Percentiles rank a stretch among this genome's conserved stretches.
These are phyloP conservation scores for Hypholoma sublateritium DNA, from an alignment of 768 basidiomycete species.

Conservation along the genomic window DNA sequence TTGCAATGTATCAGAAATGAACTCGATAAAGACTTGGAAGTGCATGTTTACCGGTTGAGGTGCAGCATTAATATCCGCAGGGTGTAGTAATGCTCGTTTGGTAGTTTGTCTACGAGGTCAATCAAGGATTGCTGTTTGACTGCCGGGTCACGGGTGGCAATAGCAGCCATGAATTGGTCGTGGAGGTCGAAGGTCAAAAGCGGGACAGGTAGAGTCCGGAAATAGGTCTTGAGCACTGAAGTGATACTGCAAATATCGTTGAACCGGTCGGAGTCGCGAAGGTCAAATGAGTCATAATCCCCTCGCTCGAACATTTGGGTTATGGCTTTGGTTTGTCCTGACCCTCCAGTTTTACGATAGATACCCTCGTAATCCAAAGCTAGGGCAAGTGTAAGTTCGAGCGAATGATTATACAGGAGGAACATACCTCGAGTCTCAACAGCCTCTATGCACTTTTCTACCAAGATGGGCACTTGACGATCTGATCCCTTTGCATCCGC, in stretches of 20 bases:
- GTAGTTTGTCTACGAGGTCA: conserved; percentile 74
- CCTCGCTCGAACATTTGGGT: conserved; percentile 94
- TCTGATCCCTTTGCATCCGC: conserved; percentile 61
- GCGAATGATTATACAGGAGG: neutral
- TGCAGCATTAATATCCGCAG: conserved; percentile 83
- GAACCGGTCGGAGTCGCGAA: conserved; percentile 84
- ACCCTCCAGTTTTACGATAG: conserved; percentile 96
- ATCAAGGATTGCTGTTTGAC: conserved; percentile 60
- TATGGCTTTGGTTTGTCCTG: conserved; percentile 88
- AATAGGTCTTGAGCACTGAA: conserved; percentile 94
- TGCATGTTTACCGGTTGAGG: conserved; percentile 67
- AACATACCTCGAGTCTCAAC: conserved; percentile 78
- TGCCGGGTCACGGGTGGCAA: conserved; percentile 62
- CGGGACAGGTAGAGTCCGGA: conserved; percentile 89
- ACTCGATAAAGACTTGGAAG: neutral
- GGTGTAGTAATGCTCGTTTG: conserved; percentile 86
- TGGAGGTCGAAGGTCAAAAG: conserved; percentile 90
- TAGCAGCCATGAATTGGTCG: conserved; percentile 82
- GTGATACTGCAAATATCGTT: conserved; percentile 98
- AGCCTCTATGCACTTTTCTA: conserved; percentile 94
- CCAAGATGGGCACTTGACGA: conserved; percentile 78
- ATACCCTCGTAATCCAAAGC: conserved; percentile 97
- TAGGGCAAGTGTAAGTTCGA: conserved; percentile 26
- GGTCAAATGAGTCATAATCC: conserved; percentile 86
- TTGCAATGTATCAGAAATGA: conserved; percentile 23